Evolutionary conservation across 176 grass and related monocot genomes (phyloP), one percentile per base, ranked within the genome.

Genomic region (Ensete ventricosum): DNA sequence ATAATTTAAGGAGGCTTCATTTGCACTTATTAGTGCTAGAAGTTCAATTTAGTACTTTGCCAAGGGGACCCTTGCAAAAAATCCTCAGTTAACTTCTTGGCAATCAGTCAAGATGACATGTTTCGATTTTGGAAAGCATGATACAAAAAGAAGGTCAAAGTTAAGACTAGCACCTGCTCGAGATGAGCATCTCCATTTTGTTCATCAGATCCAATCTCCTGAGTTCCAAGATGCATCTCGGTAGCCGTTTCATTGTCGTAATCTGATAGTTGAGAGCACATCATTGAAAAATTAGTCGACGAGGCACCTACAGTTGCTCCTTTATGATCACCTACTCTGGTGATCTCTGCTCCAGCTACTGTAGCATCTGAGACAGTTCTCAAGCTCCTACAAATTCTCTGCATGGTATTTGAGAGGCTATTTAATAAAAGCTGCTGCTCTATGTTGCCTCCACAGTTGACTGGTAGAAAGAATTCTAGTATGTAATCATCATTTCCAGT

Each of bases 391-490:
- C 87, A 89, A 60, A 85, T 75, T 82, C 26, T 86, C 52, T 78
- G 83, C 72, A 87, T 76, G 13, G 78, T 88, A 26, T 23, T 55
- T 63, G 81, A 83, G 11, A 92, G 82, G 57, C 14, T 68, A 9
- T 92, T 85, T 78, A 92, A 73, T 55, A 92, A 64, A 9, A 77
- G 52, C 71, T 88, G 83, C 69, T 88, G 89, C 77, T 92, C 83
- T 48, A 60, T 34, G 34, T 60, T 23, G 19, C 72, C 89, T 82
- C 71, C 79, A 80, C 86, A 92, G 24, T 54, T 73, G 16, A 73
- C 66, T 53, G 89, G 86, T 52, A 92, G 87, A 78, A 92, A 92
- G 55, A 82, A 88, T 78, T 92, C 89, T 14, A 92, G 52, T 52
- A 89, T 81, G 59, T 89, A 92, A 74, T 92, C 86, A 73, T 80